A percentile compares a stretch with the other conserved stretches of the same genome.
These are phyloP conservation scores for Tuber calosporum DNA, from an alignment of 495 filamentous ascomycete genomes.

Conservation along the genomic window DNA sequence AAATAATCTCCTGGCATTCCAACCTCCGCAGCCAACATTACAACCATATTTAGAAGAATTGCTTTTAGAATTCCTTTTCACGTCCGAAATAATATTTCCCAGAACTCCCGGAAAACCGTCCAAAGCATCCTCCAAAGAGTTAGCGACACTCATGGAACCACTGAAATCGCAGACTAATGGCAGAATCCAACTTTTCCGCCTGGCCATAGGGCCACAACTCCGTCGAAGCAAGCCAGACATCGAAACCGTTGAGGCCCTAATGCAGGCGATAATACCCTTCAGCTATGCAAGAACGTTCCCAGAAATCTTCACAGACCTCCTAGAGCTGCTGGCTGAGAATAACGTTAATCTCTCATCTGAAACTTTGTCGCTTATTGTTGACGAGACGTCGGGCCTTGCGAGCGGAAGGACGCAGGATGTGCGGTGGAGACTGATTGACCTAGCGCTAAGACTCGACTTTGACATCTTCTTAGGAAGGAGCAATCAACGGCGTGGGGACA, in stretches of 20 bases:
- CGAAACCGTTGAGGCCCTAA: conserved; percentile 27
- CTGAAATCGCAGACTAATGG: conserved; percentile 11
- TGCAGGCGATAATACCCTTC: conserved; percentile 14
- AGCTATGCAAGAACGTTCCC: conserved; percentile 7
- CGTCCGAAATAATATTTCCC: conserved; percentile 16
- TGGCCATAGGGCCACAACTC: conserved; percentile 28
- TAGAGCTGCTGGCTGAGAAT: conserved; percentile 31
- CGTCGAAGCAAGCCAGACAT: conserved; percentile 15
- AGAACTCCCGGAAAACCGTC: conserved; percentile 8
- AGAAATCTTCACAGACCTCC: conserved; percentile 21
- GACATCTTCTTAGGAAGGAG: conserved; percentile 34
- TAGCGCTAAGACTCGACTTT: conserved; percentile 34
- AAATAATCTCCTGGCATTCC: conserved; percentile 12
- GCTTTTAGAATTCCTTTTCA: conserved; percentile 35
- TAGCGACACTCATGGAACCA: conserved; percentile 22
- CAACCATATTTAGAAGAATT: conserved; percentile 21
- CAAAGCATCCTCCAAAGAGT: conserved; percentile 25
- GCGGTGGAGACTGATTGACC: conserved; percentile 29
- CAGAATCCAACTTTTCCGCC: conserved; percentile 23
- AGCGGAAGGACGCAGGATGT: conserved; percentile 1
- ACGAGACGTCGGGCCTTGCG: conserved; percentile 28
- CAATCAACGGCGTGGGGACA: conserved; percentile 17
- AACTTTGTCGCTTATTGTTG: conserved; percentile 25
- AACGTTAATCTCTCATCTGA: conserved; percentile 24
- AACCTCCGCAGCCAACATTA: conserved; percentile 6